Conservation (phyloP, 306 rosid genomes). For the Gastrolobium bilobum region DNA sequence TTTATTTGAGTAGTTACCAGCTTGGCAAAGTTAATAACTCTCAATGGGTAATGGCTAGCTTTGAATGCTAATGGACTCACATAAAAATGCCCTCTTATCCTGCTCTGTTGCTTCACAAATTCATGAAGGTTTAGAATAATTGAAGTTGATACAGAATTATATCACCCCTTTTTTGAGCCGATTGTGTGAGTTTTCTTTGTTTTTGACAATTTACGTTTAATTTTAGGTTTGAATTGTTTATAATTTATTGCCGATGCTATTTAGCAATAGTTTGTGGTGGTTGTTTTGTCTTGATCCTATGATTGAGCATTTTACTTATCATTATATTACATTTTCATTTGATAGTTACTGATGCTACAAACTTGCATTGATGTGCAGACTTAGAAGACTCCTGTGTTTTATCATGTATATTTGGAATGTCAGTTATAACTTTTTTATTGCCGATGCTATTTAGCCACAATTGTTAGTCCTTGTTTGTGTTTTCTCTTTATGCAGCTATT, state of each 20-base stretch:
- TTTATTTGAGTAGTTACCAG: no score
- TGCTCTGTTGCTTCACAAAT: conserved; percentile 52
- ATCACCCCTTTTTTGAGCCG: neutral
- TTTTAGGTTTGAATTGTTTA: neutral
- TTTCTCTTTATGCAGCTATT: neutral
- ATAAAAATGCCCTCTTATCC: conserved; percentile 42
- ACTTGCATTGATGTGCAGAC: neutral
- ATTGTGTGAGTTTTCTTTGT: no score
- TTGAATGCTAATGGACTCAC: conserved; percentile 80
- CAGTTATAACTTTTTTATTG: neutral
- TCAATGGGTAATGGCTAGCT: conserved; percentile 56
- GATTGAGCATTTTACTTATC: neutral
- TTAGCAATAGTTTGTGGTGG: no score
- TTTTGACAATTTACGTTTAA: neutral
- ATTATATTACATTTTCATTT: neutral
- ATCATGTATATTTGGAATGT: neutral
- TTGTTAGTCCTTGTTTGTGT: neutral
- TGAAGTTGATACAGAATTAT: conserved; percentile 54
- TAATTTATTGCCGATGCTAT: neutral
- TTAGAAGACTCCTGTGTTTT: neutral
- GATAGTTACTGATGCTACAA: neutral
- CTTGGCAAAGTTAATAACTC: conserved; percentile 76
- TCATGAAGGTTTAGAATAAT: conserved; percentile 57
- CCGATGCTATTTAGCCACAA: neutral
- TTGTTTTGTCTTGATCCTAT: no score